These are phyloP conservation scores for Erodium maritimum DNA, from an alignment of 345 rosid species.

Conservation along the genomic window DNA sequence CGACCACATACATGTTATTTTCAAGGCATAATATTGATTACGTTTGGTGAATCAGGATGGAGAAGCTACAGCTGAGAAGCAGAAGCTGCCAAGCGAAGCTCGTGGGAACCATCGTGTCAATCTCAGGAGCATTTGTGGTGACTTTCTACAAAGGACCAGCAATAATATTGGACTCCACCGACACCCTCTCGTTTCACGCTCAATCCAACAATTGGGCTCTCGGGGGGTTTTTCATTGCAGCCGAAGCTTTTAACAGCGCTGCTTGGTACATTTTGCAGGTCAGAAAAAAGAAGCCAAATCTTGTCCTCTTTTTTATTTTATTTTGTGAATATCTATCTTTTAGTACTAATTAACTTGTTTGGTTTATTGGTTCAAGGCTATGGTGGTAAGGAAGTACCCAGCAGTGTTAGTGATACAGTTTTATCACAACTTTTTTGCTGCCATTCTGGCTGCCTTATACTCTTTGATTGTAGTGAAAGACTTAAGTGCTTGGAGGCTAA, in stretches of 20 bases:
- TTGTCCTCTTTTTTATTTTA: too few relatives aligned
- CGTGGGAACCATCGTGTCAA: slow-evolving; percentile 42
- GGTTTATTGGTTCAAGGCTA: slow-evolving; percentile 15
- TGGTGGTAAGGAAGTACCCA: slow-evolving; percentile 18
- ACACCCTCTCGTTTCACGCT: slow-evolving; percentile 11
- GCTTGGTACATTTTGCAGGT: slow-evolving; percentile 47
- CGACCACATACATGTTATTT: too few relatives aligned
- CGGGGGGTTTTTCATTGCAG: slow-evolving; percentile 51
- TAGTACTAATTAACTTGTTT: too few relatives aligned
- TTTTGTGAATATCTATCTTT: too few relatives aligned
- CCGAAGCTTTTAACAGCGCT: slow-evolving; percentile 30
- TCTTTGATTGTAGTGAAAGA: slow-evolving; percentile 21
- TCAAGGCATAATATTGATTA: slow-evolving; percentile 1
- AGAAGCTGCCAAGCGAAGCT: slow-evolving; percentile 44
- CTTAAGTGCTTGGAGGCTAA: slow-evolving; percentile 30
- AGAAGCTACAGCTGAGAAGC: slow-evolving; percentile 36
- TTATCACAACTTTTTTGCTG: slow-evolving; percentile 11
- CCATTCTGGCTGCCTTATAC: slow-evolving; percentile 14
- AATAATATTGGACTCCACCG: slow-evolving; percentile 9
- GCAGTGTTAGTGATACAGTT: slow-evolving; percentile 19
- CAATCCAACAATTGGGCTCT: slow-evolving; percentile 37
- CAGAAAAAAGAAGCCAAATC: slow-evolving; percentile 14
- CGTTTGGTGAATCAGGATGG: slow-evolving; percentile 36
- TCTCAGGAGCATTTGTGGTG: slow-evolving; percentile 49
- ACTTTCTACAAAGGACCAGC: slow-evolving; percentile 53